phyloP scores from a whole-genome alignment of 2,329 filamentous ascomycete species.

The Penicillium sp. region DNA sequence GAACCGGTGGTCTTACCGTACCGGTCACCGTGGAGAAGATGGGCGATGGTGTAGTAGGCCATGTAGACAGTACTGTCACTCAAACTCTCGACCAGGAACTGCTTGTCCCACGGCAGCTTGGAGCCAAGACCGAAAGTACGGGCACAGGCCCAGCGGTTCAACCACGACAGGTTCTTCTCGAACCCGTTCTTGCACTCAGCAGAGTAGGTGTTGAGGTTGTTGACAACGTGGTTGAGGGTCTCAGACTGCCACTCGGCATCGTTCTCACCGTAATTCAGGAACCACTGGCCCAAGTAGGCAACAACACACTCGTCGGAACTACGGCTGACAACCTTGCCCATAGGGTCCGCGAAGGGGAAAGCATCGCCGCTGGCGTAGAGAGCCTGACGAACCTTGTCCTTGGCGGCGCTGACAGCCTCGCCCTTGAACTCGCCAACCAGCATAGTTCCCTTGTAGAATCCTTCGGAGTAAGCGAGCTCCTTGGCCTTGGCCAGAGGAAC shows the following conservation, averaged over 20 bases:
- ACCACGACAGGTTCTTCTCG: constrained; percentile 83
- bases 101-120: constrained; percentile 89
- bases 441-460: constrained; percentile 94
- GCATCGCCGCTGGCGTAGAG: constrained; percentile 76
- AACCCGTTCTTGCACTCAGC: constrained; percentile 77
- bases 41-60: constrained; percentile 64
- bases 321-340: constrained; percentile 83
- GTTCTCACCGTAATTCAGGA: constrained; percentile 92
- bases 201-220: constrained; percentile 78
- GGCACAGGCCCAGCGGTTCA: constrained; percentile 94
- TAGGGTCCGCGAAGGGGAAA: constrained; percentile 92
- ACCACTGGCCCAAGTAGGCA: constrained; percentile 94
- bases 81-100: constrained; percentile 89
- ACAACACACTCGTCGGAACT: constrained; percentile 93
- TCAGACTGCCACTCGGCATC: constrained; percentile 74
- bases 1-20: constrained; percentile 74
- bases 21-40: constrained; percentile 76
- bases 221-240: constrained; percentile 71
- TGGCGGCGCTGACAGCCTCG: constrained; percentile 80
- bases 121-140: constrained; percentile 90
- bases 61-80: constrained; percentile 88
- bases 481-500: constrained; percentile 92
- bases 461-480: constrained; percentile 94
- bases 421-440: constrained; percentile 85
- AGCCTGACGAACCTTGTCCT: constrained; percentile 78